Base-by-base conservation (phyloP, 2,329 filamentous ascomycete genomes). In the Monosporascus sp. region DNA sequence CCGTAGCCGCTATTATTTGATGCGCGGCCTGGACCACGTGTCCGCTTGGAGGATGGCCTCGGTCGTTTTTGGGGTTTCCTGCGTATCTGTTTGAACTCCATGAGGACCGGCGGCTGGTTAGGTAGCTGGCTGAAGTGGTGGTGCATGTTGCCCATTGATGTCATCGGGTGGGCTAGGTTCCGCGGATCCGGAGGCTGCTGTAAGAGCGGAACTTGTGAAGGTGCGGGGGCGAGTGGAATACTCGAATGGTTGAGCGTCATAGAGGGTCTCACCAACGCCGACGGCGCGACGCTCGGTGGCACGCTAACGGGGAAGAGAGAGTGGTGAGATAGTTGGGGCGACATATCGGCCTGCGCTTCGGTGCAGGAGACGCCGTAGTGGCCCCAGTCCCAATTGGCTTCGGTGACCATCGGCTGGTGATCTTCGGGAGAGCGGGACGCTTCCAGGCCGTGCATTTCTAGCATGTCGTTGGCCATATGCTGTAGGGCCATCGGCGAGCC, bases 401-500 rank as follows among this genome's bases (percentile, higher is more conserved):
- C 37, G 31, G 63, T 48, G 56, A 66, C 26, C 70, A 74, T 31
- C 69, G 72, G 44, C 66, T 60, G 22, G 20, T 64, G 59, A 7
- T 62, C 58, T 8, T 60, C 60, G 54, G 52, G 68, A 59, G 59
- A 62, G 26, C 55, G 65, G 52, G 60, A 65, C 49, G 68, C 55
- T 67, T 73, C 58, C 69, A 72, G 11, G 64, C 63, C 51, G 70
- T 71, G 65, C 56, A 73, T 69, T 40, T 70, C 66, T 52, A 77
- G 72, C 49, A 69, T 63, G 44, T 69, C 72, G 20, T 73, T 70
- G 44, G 70, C 56, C 17, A 68, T 62, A 15, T 70, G 61, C n/a
- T 73, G 69, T 38, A 73, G 64, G 28, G 70, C 60, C 69, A 79
- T 74, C 7, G 77, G 75, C n/a, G 77, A 77, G 22, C 71, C 71